phyloP scores from a whole-genome alignment of 768 basidiomycete species.

The Naganishia randhawae region DNA sequence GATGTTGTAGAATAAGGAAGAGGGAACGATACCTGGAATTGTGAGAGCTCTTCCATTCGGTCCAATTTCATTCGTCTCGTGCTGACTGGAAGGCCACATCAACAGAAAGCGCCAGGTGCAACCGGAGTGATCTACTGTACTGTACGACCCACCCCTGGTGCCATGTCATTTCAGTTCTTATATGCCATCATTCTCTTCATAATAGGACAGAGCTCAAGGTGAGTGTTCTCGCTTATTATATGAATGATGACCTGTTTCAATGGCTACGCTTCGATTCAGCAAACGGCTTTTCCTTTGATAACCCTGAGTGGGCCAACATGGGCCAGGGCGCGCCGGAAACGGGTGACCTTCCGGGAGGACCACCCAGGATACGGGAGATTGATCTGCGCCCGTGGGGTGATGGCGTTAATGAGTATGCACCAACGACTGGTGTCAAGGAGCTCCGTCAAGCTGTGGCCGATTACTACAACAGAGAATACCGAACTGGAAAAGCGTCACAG shows the following conservation, averaged over 20 bases:
- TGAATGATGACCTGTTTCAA: slow-evolving; percentile 40
- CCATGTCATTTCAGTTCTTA: not conserved
- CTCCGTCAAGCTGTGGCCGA: slow-evolving; percentile 83
- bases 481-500: slow-evolving; percentile 71
- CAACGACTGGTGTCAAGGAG: slow-evolving; percentile 81
- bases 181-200: not conserved
- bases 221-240: not conserved
- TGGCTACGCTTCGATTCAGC: slow-evolving; percentile 62
- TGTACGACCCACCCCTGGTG: not conserved
- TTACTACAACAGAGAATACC: slow-evolving; percentile 82
- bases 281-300: slow-evolving; percentile 67
- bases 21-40: slow-evolving; percentile 6
- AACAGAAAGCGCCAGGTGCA: too few species aligned
- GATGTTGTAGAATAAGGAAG: not conserved
- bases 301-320: slow-evolving; percentile 47
- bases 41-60: not conserved
- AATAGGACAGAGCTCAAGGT: slow-evolving; percentile 57
- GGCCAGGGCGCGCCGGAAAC: slow-evolving; percentile 78
- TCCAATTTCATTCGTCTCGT: too few species aligned
- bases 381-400: slow-evolving; percentile 55
- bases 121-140: slow-evolving; percentile 75
- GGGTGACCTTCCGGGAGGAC: slow-evolving; percentile 70
- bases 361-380: slow-evolving; percentile 64
- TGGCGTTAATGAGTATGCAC: slow-evolving; percentile 69
- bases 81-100: too few species aligned